Evolutionary conservation across 805 yeast genomes (phyloP).

Genomic region (Schwanniomyces polymorphus): DNA sequence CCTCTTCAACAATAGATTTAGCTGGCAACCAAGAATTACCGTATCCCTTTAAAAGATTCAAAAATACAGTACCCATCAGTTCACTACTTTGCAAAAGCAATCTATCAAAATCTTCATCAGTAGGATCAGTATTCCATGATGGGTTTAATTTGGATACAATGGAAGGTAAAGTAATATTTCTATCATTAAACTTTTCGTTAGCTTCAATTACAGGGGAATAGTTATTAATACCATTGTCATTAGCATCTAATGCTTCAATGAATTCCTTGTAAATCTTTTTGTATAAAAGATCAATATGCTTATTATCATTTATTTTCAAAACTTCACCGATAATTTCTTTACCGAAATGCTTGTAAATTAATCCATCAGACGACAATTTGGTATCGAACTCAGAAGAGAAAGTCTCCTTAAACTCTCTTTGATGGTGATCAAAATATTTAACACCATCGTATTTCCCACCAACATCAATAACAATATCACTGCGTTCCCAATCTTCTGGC

Average conservation of each 20-base stretch:
- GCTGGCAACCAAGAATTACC: constrained; percentile 95
- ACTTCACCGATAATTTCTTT: constrained; percentile 60
- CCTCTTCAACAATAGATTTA: constrained; percentile 68
- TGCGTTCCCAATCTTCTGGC: constrained; percentile 75
- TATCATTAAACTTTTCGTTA: constrained; percentile 66
- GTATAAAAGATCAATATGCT: constrained; percentile 64
- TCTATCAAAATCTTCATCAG: constrained; percentile 64
- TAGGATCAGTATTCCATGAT: constrained; percentile 70
- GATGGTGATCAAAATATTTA: constrained; percentile 94
- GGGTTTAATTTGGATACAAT: constrained; percentile 83
- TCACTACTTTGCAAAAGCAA: constrained; percentile 70
- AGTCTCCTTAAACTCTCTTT: constrained; percentile 80
- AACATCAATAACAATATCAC: constrained; percentile 95
- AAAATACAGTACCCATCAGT: constrained; percentile 82
- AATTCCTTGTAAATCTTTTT: constrained; percentile 81
- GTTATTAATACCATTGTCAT: constrained; percentile 88
- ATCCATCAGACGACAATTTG: constrained; percentile 90
- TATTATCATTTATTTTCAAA: constrained; percentile 30
- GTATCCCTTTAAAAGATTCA: constrained; percentile 61
- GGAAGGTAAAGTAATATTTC: constrained; percentile 74
- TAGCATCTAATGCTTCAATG: constrained; percentile 90
- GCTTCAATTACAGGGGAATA: constrained; percentile 53
- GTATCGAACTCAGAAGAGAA: constrained; percentile 67
- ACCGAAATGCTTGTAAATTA: constrained; percentile 86
- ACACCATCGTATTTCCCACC: constrained; percentile 85